Percentiles rank a stretch among this genome's conserved stretches.
phyloP scores from a whole-genome alignment of 2,329 filamentous ascomycete species.

The Cordyceps pruinosa region DNA sequence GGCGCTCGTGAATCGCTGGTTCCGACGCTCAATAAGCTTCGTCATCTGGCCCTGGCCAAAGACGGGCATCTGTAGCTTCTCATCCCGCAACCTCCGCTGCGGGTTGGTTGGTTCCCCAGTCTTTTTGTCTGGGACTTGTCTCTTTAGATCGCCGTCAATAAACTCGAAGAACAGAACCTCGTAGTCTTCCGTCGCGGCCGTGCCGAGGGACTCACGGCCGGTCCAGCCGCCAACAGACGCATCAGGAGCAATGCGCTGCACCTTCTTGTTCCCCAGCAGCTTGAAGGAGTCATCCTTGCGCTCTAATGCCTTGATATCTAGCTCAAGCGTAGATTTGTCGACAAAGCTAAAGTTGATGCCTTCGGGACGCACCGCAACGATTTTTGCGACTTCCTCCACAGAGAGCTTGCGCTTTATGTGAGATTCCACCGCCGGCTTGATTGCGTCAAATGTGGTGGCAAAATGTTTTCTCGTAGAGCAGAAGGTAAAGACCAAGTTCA shows the following conservation, averaged over 20 bases:
- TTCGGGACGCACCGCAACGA: slow-evolving; percentile 69
- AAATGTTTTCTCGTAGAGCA: slow-evolving; percentile 89
- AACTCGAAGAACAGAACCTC: slow-evolving; percentile 90
- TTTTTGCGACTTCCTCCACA: slow-evolving; percentile 73
- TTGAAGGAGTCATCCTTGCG: slow-evolving; percentile 55
- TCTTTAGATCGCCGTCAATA: slow-evolving; percentile 81
- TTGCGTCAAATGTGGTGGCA: slow-evolving; percentile 83
- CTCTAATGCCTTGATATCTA: slow-evolving; percentile 65
- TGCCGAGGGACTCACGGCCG: slow-evolving; percentile 38
- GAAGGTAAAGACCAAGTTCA: slow-evolving; percentile 93
- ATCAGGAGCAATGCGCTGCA: slow-evolving; percentile 45
- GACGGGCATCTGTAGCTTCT: slow-evolving; percentile 84
- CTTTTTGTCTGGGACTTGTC: slow-evolving; percentile 64
- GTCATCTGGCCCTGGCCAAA: slow-evolving; percentile 92
- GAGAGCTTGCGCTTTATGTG: slow-evolving; percentile 66
- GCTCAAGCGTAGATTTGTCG: slow-evolving; percentile 73
- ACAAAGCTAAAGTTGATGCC: slow-evolving; percentile 81
- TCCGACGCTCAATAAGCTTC: slow-evolving; percentile 80
- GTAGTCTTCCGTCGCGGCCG: slow-evolving; percentile 31
- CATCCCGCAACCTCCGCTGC: slow-evolving; percentile 61
- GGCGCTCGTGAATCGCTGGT: slow-evolving; percentile 72
- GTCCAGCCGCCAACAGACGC: slow-evolving; percentile 51
- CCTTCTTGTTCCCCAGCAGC: slow-evolving; percentile 36
- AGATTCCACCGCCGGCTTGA: slow-evolving; percentile 75
- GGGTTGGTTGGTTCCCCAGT: slow-evolving; percentile 66